phyloP scores from a whole-genome alignment of 2,329 filamentous ascomycete species.

The Pestalotiopsis sp. region DNA sequence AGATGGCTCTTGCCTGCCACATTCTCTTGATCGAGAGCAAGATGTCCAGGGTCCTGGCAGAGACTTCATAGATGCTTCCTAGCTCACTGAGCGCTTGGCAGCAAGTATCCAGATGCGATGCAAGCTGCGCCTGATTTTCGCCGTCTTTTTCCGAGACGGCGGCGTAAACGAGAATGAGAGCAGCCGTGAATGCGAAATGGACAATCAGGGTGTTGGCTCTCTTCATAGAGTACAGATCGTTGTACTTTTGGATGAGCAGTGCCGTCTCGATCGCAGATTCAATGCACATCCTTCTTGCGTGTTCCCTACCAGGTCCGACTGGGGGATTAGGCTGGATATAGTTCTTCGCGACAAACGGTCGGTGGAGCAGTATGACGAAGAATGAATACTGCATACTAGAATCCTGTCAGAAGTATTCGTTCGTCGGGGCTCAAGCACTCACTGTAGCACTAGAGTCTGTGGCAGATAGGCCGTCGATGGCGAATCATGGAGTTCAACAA shows the following conservation, averaged over 20 bases:
- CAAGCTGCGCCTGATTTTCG: not conserved
- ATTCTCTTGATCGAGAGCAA: not conserved
- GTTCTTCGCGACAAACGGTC: not conserved
- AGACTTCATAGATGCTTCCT: not conserved
- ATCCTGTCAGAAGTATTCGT: not conserved
- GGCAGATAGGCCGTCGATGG: not conserved
- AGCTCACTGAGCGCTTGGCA: not conserved
- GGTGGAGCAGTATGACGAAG: not conserved
- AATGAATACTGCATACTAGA: not conserved
- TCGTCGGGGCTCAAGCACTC: not conserved
- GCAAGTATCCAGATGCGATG: not conserved
- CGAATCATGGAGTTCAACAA: not conserved
- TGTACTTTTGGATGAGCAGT: not conserved
- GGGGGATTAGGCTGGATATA: not conserved
- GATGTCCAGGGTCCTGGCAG: not conserved
- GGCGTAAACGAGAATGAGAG: not conserved
- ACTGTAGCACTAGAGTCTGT: not conserved
- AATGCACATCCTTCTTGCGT: not conserved
- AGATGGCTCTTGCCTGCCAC: not conserved
- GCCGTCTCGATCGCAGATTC: not conserved
- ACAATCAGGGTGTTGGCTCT: not conserved
- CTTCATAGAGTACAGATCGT: not conserved
- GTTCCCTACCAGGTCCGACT: not conserved
- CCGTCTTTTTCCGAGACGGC: not conserved
- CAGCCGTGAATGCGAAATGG: not conserved